Conservation (phyloP, 768 basidiomycete species). For the Pleurotus cornucopiae region DNA sequence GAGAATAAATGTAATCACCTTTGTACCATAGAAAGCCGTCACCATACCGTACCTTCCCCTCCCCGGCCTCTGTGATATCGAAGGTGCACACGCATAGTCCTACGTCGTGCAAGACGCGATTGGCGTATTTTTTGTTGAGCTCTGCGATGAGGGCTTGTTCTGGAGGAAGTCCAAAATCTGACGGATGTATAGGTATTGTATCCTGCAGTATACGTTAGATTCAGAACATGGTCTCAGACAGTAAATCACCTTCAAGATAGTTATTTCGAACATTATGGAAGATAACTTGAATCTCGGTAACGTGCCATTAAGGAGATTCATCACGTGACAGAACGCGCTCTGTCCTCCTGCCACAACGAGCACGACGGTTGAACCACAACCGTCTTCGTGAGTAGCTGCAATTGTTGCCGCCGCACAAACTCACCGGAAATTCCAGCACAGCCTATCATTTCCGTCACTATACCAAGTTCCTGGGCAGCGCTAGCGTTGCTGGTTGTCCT, state of each 20-base stretch:
- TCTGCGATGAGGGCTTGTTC: conserved; percentile 80
- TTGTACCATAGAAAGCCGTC: conserved; percentile 96
- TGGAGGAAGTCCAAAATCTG: conserved; percentile 75
- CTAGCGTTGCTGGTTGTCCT: neutral
- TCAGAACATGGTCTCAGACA: conserved; percentile 1
- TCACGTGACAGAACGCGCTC: neutral
- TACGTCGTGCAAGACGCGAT: conserved; percentile 84
- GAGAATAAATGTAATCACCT: conserved; percentile 40
- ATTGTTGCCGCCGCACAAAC: neutral
- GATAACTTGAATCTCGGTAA: neutral
- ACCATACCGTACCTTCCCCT: conserved; percentile 91
- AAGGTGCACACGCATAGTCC: conserved; percentile 90
- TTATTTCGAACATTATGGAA: conserved; percentile 38
- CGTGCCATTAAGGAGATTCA: neutral
- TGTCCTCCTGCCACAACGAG: neutral
- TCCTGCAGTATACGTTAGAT: conserved; percentile 48
- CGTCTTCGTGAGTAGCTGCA: neutral
- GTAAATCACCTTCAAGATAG: conserved; percentile 37
- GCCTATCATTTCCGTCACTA: neutral
- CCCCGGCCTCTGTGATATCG: conserved; percentile 80
- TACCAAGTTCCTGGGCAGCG: neutral
- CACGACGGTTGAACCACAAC: neutral
- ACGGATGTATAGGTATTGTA: conserved; percentile 83
- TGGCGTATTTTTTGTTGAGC: conserved; percentile 94
- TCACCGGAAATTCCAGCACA: neutral